Conservation (phyloP, 805 yeast genomes). For the Cyberlindnera subsufficiens region DNA sequence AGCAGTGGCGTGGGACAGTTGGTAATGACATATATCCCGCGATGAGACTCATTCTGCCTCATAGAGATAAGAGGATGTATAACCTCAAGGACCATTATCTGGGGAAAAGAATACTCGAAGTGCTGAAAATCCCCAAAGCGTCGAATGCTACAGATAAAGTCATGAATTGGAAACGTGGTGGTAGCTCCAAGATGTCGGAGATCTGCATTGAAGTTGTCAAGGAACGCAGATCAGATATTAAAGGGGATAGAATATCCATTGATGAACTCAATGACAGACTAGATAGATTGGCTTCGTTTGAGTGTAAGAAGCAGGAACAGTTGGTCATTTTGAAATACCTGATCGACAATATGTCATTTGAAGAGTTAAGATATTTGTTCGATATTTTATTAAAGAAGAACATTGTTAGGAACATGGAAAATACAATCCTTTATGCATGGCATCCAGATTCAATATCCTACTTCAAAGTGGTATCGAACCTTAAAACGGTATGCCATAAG, state of each 20-base stretch:
- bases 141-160: constrained; percentile 54
- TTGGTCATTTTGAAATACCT: constrained; percentile 41
- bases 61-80: constrained; percentile 55
- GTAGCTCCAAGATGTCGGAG: constrained; percentile 40
- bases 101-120: constrained; percentile 42
- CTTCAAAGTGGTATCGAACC: constrained; percentile 57
- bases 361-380: constrained; percentile 64
- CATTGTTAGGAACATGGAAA: constrained; percentile 59
- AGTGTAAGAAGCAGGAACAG: constrained; percentile 31
- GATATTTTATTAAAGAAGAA: constrained; percentile 57
- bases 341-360: constrained; percentile 46
- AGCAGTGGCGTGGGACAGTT: constrained; percentile 45
- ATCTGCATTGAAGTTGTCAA: constrained; percentile 44
- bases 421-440: constrained; percentile 53
- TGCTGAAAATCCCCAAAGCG: constrained; percentile 52
- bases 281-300: constrained; percentile 34
- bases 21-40: constrained; percentile 67
- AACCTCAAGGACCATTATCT: constrained; percentile 59
- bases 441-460: constrained; percentile 74
- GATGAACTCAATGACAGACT: constrained; percentile 44
- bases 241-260: constrained; percentile 34
- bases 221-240: constrained; percentile 37
- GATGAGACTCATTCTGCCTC: constrained; percentile 54
- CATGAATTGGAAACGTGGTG: constrained; percentile 40
- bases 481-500: constrained; percentile 54